phyloP scores from a whole-genome alignment of 495 filamentous ascomycete genomes.

The Talaromyces nanjingensis region DNA sequence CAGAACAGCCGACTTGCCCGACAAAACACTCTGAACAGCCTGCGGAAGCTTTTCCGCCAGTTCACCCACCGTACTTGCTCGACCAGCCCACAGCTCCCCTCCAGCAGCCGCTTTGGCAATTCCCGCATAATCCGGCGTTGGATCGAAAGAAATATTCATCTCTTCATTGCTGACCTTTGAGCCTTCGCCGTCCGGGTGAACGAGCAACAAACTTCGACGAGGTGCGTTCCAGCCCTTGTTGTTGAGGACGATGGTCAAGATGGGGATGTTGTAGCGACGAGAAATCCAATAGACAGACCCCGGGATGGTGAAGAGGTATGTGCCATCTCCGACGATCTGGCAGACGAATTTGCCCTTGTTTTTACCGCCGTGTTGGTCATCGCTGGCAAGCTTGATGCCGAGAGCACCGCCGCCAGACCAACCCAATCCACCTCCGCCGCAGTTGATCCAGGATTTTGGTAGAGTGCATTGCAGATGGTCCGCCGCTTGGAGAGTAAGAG shows the following conservation, averaged over 20 bases:
- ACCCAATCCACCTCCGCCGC: conserved; percentile 86
- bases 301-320: conserved; percentile 83
- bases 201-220: conserved; percentile 64
- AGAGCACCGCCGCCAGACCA: conserved; percentile 91
- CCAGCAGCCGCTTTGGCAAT: conserved; percentile 88
- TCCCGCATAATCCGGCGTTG: conserved; percentile 80
- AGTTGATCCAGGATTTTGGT: conserved; percentile 86
- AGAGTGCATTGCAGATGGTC: conserved; percentile 71
- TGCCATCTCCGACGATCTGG: conserved; percentile 90
- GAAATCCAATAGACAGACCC: conserved; percentile 92
- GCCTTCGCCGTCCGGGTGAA: conserved; percentile 76
- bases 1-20: conserved; percentile 62
- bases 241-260: conserved; percentile 87
- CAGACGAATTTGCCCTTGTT: conserved; percentile 79
- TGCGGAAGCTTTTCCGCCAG: conserved; percentile 53
- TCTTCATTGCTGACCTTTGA: conserved; percentile 75
- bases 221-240: conserved; percentile 96
- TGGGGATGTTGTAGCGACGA: conserved; percentile 76
- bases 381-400: conserved; percentile 81
- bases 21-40: conserved; percentile 61
- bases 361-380: conserved; percentile 46
- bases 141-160: conserved; percentile 82
- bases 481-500: conserved; percentile 68
- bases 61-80: conserved; percentile 55
- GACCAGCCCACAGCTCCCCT: conserved; percentile 65